These are phyloP conservation scores for Rutstroemia sydowiana DNA, from an alignment of 2,329 filamentous ascomycete genomes.

Conservation along the genomic window DNA sequence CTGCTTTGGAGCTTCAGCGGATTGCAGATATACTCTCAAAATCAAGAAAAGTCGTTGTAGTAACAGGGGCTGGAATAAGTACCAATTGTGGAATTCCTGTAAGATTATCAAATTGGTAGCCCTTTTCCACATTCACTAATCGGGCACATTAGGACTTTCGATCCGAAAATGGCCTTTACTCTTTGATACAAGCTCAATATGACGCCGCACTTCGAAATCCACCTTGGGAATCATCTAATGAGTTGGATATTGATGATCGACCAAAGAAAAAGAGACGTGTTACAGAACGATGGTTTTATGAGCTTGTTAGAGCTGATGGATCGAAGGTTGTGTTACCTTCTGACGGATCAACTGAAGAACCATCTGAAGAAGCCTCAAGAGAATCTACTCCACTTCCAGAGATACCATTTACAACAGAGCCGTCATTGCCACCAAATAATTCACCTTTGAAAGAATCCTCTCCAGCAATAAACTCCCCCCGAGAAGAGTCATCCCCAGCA, in stretches of 20 bases:
- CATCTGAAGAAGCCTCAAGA: neutral
- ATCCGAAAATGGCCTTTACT: conserved; percentile 65
- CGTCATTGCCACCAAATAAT: no score
- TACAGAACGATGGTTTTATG: conserved; percentile 25
- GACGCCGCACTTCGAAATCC: conserved; percentile 41
- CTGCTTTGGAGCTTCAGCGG: conserved; percentile 42
- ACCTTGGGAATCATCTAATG: conserved; percentile 27
- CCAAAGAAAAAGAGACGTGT: conserved; percentile 27
- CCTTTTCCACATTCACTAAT: conserved; percentile 16
- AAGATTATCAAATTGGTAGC: conserved; percentile 25
- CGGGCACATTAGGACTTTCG: conserved; percentile 53
- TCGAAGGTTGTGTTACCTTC: conserved; percentile 17
- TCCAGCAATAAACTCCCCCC: no score
- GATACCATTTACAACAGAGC: no score
- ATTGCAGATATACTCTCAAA: conserved; percentile 59
- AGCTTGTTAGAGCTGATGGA: conserved; percentile 27
- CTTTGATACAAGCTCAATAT: conserved; percentile 61
- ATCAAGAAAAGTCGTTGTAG: conserved; percentile 61
- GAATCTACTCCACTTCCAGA: neutral
- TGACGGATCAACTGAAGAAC: neutral
- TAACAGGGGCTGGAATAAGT: conserved; percentile 68
- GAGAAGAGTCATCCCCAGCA: neutral
- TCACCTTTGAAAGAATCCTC: no score
- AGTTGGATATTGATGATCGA: conserved; percentile 29
- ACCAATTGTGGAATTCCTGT: conserved; percentile 72